Evolutionary conservation across 2,329 filamentous ascomycete species (phyloP), one percentile per base, ranked within the genome.

Genomic region (Seiridium cupressi): DNA sequence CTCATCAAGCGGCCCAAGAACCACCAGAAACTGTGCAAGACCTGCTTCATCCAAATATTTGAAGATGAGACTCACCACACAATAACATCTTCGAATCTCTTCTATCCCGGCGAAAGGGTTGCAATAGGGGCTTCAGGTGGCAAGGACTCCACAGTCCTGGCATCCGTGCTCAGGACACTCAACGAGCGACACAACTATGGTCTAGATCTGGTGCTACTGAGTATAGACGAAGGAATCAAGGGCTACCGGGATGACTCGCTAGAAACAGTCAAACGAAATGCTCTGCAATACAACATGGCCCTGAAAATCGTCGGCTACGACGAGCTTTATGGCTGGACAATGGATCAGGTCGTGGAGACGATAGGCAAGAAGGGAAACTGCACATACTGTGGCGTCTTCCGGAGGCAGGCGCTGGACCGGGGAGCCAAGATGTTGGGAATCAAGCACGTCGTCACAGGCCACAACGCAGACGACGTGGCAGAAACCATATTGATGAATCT

Each of bases 401-500:
- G 95, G 58, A 85, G 96, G 61, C 95, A 99, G 77, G 95, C 95
- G 1, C 82, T 99, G 40, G 95, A 99, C 73, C 87, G 95, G 7
- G 95, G 95, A 18, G 93, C 95, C 4, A 93, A 92, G 68, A 89
- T 90, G 74, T 78, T 99, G 60, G 89, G 87, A 1, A 96, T 99
- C 69, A 88, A 87, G 68, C 95, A 99, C 76, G 93, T 99, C 4
- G 92, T 99, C 18, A 99, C 95, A 0, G 95, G 95, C 2, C 95
- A 99, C 75, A 99, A 99, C 72, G 95, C 95, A 1, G 95, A 99
- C 66, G 95, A 99, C 72, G 89, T 98, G 36, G 95, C 95, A 0
- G 95, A 99, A 79, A 99, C 95, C 0, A 92, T 99, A 18, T 83
- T 99, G 67, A 99, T 99, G 95, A 99, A 99, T 71, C 79, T 99